Evolutionary conservation across 2,329 filamentous ascomycete species (phyloP), one percentile per base, ranked within the genome.

Genomic region (Epichloe gansuensis): DNA sequence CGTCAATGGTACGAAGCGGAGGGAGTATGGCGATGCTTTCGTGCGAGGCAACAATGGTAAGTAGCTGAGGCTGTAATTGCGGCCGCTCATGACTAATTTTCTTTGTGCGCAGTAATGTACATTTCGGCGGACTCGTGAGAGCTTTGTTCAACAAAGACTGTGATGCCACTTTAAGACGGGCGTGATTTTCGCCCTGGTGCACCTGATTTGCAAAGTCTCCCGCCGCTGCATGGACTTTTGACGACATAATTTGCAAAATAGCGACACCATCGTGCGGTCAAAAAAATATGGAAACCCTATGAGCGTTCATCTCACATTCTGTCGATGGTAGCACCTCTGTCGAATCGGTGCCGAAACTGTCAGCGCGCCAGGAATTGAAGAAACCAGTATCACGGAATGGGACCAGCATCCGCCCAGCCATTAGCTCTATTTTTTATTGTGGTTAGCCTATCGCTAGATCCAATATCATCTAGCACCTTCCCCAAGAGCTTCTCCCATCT

Each of bases 1-100:
- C 61, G 86, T 96, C 60, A 86, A 95, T 64, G 91, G 91, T 43
- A 80, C 83, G 58, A 82, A 91, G 70, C 80, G 86, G 62, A 80
- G 88, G 62, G 86, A 81, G 52, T 96, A 95, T 67, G 91, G 91
- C 7, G 91, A 97, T 75, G 89, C 91, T 5, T 97, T 97, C 68
- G 87, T 97, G 54, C 81, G 91, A 68, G 91, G 91, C 61, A 97
- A 97, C 72, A 97, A 97, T 65, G 91, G 91, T 94, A 61, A 64
- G 72, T 61, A 37, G 8, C 31, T 25, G 9, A 3, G 42, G 12
- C 39, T 15, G n/a, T 6, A 21, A 21, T 9, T 31, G 4, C 11
- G 21, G 21, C 11, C 9, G 9, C 6, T 5, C 3, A 21, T 41
- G 5, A 12, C 23, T 52, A 21, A 48, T 41, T 34, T 43, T 23